Evolutionary conservation across 164 flowering plant species (phyloP).

Genomic region (Pachysandra terminalis): DNA sequence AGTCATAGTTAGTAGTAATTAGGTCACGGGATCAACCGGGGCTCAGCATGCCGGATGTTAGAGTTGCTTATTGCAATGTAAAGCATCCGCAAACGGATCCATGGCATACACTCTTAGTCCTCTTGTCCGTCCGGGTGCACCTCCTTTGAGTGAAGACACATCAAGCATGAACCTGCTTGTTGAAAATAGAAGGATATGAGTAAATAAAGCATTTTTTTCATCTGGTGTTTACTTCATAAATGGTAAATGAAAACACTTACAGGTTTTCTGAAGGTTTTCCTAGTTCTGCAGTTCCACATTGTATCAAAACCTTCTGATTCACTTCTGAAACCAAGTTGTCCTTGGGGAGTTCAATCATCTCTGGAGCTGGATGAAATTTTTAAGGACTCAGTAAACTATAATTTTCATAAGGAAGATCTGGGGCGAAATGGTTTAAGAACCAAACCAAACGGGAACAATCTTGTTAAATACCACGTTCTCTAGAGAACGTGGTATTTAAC

Average conservation of each 20-base stretch:
- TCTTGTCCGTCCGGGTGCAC: constrained; percentile 89
- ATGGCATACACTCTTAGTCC: constrained; percentile 52
- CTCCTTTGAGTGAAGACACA: constrained; percentile 73
- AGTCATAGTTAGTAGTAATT: constrained; percentile 12
- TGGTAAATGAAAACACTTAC: constrained; percentile 27
- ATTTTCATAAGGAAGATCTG: not conserved
- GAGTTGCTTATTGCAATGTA: constrained; percentile 24
- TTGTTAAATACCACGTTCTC: too few species aligned
- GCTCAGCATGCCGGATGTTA: constrained; percentile 8
- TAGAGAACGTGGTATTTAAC: too few species aligned
- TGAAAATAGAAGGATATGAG: not conserved
- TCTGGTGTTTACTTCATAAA: not conserved
- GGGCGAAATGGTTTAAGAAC: not conserved
- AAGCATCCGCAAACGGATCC: constrained; percentile 35
- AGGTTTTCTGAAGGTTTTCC: constrained; percentile 36
- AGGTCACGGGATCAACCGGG: not conserved
- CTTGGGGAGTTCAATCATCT: constrained; percentile 29
- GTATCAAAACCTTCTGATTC: constrained; percentile 44
- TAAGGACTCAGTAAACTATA: not conserved
- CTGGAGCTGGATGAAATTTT: constrained; percentile 26
- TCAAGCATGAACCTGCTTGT: constrained; percentile 66
- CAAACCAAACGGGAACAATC: not conserved
- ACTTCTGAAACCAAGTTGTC: constrained; percentile 35
- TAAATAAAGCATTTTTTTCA: not conserved
- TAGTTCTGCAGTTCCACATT: constrained; percentile 27